Base-by-base conservation (phyloP, 2,329 filamentous ascomycete genomes). In the Fusarium abutilonis region DNA sequence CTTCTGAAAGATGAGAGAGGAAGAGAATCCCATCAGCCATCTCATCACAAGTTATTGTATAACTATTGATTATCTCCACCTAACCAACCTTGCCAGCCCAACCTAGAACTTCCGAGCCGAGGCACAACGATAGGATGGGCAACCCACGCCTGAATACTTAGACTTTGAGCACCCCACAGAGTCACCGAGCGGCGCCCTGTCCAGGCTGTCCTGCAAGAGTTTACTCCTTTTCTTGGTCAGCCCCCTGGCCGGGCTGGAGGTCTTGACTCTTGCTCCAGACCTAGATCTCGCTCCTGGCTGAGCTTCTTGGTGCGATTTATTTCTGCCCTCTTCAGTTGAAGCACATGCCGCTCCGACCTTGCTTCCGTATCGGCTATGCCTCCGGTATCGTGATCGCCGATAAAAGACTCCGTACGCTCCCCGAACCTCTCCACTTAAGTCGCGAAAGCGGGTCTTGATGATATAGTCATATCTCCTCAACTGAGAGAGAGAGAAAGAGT, bases 131-230 rank as follows among this genome's bases (percentile, higher is more conserved):
- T 26, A 4, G 23, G 40, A 8, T 26, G 23, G 23, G 40, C 41
- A 50, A 41, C 36, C 13, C 46, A 44, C 35, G 21, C 38, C 41
- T 39, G 35, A 32, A 23, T 39, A 40, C 53, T 50, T 62, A 31
- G 51, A 50, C 56, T 64, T 53, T 53, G 32, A 35, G 15, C 28
- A 52, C 60, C 62, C 42, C 56, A 61, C 46, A 61, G 48, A 58
- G 39, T 39, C 43, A 47, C 48, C 59, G 42, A 59, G 48, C 44
- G 34, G 40, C 38, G 42, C 34, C 40, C 44, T 56, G 23, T 29
- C 32, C n/a, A 26, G 32, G 19, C 19, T 19, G 19, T 19, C 19
- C 19, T 17, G 28, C 42, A 26, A 17, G 15, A 39, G 31, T 45
- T 15, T 17, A 45, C 43, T 57, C 29, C 44, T 52, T 28, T 36